Evolutionary conservation across 306 rosid species (phyloP).

Genomic region (Arachis hypogaea): DNA sequence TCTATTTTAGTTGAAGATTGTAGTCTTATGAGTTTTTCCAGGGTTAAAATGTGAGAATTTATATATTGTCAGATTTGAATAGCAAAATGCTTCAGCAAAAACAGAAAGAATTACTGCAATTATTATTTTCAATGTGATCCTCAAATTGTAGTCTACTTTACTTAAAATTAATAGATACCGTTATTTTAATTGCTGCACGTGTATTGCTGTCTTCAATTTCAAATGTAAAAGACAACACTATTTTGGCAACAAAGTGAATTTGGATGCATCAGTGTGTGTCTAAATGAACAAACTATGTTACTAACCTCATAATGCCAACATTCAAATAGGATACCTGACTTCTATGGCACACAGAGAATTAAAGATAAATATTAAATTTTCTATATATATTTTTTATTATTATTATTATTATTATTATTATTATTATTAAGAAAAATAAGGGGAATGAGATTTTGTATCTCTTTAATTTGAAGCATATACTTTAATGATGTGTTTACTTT

Average conservation of each 20-base stretch:
- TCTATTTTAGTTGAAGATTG: too few relatives aligned
- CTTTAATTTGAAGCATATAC: too few relatives aligned
- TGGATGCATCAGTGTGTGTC: background rate
- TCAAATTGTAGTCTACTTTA: too few relatives aligned
- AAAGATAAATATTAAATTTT: background rate
- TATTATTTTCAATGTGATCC: too few relatives aligned
- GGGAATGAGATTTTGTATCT: conserved; percentile 7
- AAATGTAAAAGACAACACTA: background rate
- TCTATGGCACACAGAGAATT: background rate
- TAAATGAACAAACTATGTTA: background rate
- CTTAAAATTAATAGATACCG: background rate
- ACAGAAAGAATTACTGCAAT: too few relatives aligned
- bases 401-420: too few relatives aligned
- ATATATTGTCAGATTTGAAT: too few relatives aligned
- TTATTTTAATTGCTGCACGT: background rate
- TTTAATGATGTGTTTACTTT: conserved; percentile 23
- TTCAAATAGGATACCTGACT: background rate
- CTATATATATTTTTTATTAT: too few relatives aligned
- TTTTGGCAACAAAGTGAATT: background rate
- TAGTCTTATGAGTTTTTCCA: too few relatives aligned
- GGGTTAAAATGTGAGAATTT: too few relatives aligned
- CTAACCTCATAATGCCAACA: background rate
- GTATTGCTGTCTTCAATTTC: background rate
- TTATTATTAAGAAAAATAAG: conserved; percentile 16
- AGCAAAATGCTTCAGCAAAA: too few relatives aligned